Evolutionary conservation across 1,284 basidiomycete species (phyloP).

Genomic region (Trichosporon coremiiforme): DNA sequence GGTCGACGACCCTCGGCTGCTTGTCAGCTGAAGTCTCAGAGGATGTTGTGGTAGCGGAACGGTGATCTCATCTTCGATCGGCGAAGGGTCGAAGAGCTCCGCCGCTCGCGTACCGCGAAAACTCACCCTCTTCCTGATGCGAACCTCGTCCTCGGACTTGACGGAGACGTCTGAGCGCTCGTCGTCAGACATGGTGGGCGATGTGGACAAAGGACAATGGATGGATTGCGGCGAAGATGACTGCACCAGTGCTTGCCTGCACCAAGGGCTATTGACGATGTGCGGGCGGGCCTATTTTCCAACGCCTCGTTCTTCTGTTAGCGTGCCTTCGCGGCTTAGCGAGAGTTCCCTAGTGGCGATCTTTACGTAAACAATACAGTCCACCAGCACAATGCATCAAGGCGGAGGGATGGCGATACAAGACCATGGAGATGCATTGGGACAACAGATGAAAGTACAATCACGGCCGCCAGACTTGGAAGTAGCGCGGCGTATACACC

Average conservation of each 20-base stretch:
- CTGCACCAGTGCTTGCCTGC: not conserved
- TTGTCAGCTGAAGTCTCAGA: not conserved
- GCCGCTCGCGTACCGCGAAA: not conserved
- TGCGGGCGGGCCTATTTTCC: constrained; percentile 3
- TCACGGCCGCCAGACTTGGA: constrained; percentile 53
- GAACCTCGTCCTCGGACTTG: constrained; percentile 34
- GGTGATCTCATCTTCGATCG: not conserved
- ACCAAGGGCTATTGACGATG: constrained; percentile 7
- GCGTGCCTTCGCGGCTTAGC: not conserved
- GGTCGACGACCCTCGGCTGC: constrained; percentile 45
- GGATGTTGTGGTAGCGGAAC: not conserved
- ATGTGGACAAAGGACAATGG: constrained; percentile 24
- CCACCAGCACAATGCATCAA: not conserved
- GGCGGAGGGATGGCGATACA: not conserved
- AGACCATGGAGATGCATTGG: constrained; percentile 1
- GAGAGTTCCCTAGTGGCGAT: not conserved
- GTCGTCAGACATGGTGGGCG: constrained; percentile 40
- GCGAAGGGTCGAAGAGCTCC: not conserved
- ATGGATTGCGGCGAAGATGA: constrained; percentile 16
- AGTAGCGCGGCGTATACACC: constrained; percentile 48
- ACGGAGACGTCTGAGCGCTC: constrained; percentile 34
- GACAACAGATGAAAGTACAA: not conserved
- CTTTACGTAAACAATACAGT: not conserved
- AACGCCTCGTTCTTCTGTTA: not conserved
- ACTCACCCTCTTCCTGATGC: constrained; percentile 48